phyloP scores from a whole-genome alignment of 805 yeast species.

The Ogataea saltuana region DNA sequence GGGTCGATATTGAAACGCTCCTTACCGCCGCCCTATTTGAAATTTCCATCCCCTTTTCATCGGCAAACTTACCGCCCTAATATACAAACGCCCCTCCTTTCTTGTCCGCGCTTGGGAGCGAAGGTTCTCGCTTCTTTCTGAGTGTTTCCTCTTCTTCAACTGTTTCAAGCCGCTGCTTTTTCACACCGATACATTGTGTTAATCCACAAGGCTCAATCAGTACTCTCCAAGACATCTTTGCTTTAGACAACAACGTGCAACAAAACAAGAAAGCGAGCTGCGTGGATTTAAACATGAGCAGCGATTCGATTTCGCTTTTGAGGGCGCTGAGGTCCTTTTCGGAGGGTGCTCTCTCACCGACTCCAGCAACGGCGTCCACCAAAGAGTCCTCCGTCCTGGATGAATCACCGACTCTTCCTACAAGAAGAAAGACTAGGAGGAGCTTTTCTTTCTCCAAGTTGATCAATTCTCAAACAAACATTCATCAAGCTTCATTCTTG shows the following conservation, averaged over 20 bases:
- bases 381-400: slow-evolving; percentile 3
- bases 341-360: slow-evolving; percentile 2
- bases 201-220: too few species aligned
- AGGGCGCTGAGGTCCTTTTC: slow-evolving; percentile 4
- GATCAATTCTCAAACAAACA: slow-evolving; percentile 6
- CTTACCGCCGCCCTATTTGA: too few species aligned
- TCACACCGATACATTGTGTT: too few species aligned
- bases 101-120: too few species aligned
- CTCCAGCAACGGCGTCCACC: slow-evolving; percentile 4
- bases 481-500: too few species aligned
- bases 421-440: background rate
- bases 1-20: too few species aligned
- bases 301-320: background rate
- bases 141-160: too few species aligned
- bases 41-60: too few species aligned
- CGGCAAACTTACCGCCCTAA: too few species aligned
- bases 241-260: background rate
- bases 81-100: too few species aligned
- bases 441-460: slow-evolving; percentile 15
- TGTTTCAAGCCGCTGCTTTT: too few species aligned
- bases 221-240: background rate
- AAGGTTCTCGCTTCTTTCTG: too few species aligned
- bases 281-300: slow-evolving; percentile 1
- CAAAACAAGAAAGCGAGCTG: background rate
- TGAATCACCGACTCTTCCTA: background rate